Conservation (phyloP, 1,284 basidiomycete genomes). For the Puccinia polysora region DNA sequence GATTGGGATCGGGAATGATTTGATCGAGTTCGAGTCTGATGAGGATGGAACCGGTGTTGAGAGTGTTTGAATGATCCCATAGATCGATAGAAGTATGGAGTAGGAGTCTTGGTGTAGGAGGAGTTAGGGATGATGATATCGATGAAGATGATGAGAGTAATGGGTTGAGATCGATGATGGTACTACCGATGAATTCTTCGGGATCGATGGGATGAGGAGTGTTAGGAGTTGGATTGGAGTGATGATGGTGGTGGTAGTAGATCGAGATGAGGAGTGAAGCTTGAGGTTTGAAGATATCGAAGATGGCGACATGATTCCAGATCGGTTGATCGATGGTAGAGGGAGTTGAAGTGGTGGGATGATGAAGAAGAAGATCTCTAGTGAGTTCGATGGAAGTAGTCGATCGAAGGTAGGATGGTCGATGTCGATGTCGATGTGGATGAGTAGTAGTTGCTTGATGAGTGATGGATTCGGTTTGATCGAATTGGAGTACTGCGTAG, state of each 20-base stretch:
- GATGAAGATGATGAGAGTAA: background rate
- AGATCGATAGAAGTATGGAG: conserved; percentile 47
- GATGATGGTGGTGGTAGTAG: conserved; percentile 51
- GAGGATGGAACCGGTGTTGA: background rate
- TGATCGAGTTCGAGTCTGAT: conserved; percentile 33
- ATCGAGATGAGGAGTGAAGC: conserved; percentile 53
- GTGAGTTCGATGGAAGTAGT: conserved; percentile 53
- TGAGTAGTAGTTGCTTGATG: conserved; percentile 48
- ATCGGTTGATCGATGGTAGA: conserved; percentile 49
- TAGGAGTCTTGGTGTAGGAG: no score
- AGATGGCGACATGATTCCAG: conserved; percentile 54
- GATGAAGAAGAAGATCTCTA: conserved; percentile 51
- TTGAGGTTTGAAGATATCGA: conserved; percentile 54
- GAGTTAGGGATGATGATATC: background rate
- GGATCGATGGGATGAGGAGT: conserved; percentile 46
- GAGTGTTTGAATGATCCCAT: conserved; percentile 34
- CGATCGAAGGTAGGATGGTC: conserved; percentile 51
- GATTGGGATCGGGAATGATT: no score
- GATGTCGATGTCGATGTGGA: conserved; percentile 24
- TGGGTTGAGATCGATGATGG: conserved; percentile 51
- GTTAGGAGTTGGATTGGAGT: conserved; percentile 16
- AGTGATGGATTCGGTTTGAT: conserved; percentile 97
- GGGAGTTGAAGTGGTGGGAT: conserved; percentile 45
- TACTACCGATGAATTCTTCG: conserved; percentile 54
- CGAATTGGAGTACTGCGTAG: conserved; percentile 96